Base-by-base conservation (phyloP, 2,329 filamentous ascomycete genomes). In the Dothistroma septosporum region DNA sequence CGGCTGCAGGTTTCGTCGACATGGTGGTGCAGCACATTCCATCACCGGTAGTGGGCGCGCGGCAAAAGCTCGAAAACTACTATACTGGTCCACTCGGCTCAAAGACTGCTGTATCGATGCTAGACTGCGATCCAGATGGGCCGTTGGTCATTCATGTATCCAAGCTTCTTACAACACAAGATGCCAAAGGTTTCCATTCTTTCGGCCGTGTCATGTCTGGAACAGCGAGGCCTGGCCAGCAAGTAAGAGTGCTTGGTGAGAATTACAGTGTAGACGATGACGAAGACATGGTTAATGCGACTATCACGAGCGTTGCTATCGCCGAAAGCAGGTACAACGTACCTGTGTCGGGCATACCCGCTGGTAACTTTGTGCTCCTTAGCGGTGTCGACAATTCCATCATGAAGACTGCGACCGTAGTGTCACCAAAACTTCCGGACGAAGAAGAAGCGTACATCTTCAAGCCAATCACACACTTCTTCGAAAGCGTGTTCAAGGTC, bases 351-450 rank as follows among this genome's bases (percentile, higher is more conserved):
- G 94, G 94, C 54, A 87, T 99, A 28, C 94, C 94, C 6, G 94
- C 94, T 0, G 94, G 94, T 48, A 97, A 95, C 73, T 90, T 91
- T 81, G 93, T 95, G 14, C 79, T 99, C n/a, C 82, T 99, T 16
- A 87, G 90, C 58, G 94, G 93, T 14, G 87, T 99, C 31, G 93
- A 97, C 79, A 97, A 97, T 75, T 97, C 92, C 4, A 97, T 99
- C 69, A 91, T 97, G 77, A 99, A 99, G 77, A 93, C 92, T 2
- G 94, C 94, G 9, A 99, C 94, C 0, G 83, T 99, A 53, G 86
- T 99, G 32, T 86, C 91, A 1, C 85, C 86, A 44, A 88, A 87
- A 66, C 82, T 96, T 9, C 88, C 91, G 28, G 88, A 95, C 56
- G 86, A 94, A 52, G 93, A 97, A 75, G 92, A 96, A 64, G 92